Conservation (phyloP, 2,329 filamentous ascomycete genomes). For the Pseudopyricularia javanii region DNA sequence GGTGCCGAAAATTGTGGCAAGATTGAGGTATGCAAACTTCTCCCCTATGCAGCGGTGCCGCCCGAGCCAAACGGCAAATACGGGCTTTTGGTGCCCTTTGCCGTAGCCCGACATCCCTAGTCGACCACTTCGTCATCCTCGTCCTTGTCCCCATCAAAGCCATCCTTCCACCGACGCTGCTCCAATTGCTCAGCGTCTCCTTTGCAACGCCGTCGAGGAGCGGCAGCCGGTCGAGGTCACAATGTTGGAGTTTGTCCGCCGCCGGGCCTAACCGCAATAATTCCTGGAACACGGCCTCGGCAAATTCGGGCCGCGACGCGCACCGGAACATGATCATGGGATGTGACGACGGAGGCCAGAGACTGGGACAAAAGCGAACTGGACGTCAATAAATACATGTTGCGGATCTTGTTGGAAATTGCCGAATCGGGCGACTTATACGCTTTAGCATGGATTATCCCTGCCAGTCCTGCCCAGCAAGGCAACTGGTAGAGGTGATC, state of each 20-base stretch:
- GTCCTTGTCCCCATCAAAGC: constrained; percentile 23
- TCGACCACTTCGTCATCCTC: constrained; percentile 69
- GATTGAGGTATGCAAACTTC: constrained; percentile 88
- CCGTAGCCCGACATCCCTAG: constrained; percentile 87
- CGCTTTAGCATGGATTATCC: no score
- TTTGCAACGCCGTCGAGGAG: constrained; percentile 79
- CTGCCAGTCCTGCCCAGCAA: no score
- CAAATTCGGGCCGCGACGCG: constrained; percentile 55
- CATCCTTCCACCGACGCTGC: constrained; percentile 71
- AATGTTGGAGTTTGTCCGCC: constrained; percentile 65
- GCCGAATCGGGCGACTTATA: no score
- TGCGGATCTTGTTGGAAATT: no score
- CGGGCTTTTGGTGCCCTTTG: constrained; percentile 78
- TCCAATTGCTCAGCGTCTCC: constrained; percentile 90
- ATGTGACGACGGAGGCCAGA: no score
- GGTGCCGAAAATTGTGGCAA: constrained; percentile 72
- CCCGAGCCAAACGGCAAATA: constrained; percentile 89
- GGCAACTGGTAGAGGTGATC: no score
- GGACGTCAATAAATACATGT: no score
- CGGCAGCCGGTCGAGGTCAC: constrained; percentile 65
- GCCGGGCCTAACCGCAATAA: constrained; percentile 59
- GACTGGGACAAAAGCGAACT: no score
- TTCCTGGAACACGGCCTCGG: constrained; percentile 63
- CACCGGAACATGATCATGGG: constrained; percentile 66
- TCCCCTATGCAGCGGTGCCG: constrained; percentile 92